Conservation (phyloP, 306 rosid species). For the Prunus armeniaca region DNA sequence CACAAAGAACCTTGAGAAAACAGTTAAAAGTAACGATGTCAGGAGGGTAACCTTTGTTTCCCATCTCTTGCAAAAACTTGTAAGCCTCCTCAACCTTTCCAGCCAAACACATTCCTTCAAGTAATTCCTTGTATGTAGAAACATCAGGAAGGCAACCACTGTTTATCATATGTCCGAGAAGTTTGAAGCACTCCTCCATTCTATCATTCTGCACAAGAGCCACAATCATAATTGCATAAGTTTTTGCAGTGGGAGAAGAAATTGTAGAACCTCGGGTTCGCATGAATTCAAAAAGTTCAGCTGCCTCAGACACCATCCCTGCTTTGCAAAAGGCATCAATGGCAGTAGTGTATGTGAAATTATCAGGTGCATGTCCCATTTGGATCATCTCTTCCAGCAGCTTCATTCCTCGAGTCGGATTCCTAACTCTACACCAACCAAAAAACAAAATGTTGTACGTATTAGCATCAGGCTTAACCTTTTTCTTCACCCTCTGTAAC, state of each 20-base stretch:
- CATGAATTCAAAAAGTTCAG: slow-evolving; percentile 84
- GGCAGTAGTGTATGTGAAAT: slow-evolving; percentile 77
- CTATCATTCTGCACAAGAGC: slow-evolving; percentile 66
- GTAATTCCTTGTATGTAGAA: slow-evolving; percentile 74
- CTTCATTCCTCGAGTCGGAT: slow-evolving; percentile 68
- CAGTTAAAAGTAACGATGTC: slow-evolving; percentile 89
- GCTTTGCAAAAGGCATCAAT: slow-evolving; percentile 75
- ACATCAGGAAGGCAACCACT: slow-evolving; percentile 93
- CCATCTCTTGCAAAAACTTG: slow-evolving; percentile 87
- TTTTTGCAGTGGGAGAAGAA: slow-evolving; percentile 84
- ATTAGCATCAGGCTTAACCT: slow-evolving; percentile 59
- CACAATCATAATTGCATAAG: slow-evolving; percentile 70
- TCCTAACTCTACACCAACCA: slow-evolving; percentile 96
- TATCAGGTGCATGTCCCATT: slow-evolving; percentile 70
- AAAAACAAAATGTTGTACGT: slow-evolving; percentile 71
- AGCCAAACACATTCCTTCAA: slow-evolving; percentile 84
- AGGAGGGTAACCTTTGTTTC: slow-evolving; percentile 85
- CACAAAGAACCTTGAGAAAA: slow-evolving; percentile 85
- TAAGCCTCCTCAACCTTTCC: slow-evolving; percentile 75
- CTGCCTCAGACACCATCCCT: slow-evolving; percentile 72
- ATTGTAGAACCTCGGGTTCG: slow-evolving; percentile 67
- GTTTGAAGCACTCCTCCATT: slow-evolving; percentile 68
- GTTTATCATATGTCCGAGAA: slow-evolving; percentile 61
- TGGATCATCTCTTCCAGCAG: slow-evolving; percentile 76
- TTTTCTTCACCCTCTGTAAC: slow-evolving; percentile 60